Conservation (phyloP, 2,329 filamentous ascomycete genomes). For the Aspergillus vadensis region DNA sequence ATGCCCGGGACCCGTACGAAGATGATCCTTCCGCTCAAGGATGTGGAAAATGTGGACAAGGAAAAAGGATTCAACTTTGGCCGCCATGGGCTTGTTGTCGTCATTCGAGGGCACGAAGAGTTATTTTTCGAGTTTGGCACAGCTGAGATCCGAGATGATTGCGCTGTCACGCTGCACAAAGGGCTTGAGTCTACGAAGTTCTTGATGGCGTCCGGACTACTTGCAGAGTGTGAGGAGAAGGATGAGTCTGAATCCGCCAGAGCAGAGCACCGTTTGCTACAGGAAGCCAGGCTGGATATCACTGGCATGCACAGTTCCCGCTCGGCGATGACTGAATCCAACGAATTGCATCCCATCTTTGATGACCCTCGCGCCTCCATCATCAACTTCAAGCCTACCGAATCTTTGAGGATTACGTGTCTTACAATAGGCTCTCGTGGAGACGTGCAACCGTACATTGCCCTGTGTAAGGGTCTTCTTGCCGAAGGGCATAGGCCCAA, state of each 20-base stretch:
- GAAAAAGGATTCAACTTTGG: constrained; percentile 93
- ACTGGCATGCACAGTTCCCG: constrained; percentile 36
- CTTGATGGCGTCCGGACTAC: constrained; percentile 67
- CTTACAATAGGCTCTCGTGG: constrained; percentile 94
- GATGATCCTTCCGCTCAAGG: constrained; percentile 83
- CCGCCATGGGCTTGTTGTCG: constrained; percentile 86
- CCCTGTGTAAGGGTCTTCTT: constrained; percentile 84
- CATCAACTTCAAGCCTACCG: constrained; percentile 83
- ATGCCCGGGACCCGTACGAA: constrained; percentile 89
- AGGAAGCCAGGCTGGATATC: constrained; percentile 65
- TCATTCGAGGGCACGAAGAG: constrained; percentile 91
- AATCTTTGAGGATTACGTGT: constrained; percentile 82
- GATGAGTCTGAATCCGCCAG: constrained; percentile 73
- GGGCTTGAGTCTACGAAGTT: constrained; percentile 72
- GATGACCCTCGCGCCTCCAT: constrained; percentile 88
- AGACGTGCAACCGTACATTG: constrained; percentile 97
- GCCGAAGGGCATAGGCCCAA: constrained; percentile 82
- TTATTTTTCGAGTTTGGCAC: constrained; percentile 92
- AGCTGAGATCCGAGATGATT: constrained; percentile 81
- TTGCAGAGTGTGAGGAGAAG: constrained; percentile 69
- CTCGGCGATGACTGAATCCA: constrained; percentile 32
- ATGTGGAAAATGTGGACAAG: constrained; percentile 91
- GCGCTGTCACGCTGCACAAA: constrained; percentile 76
- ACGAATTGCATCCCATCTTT: constrained; percentile 71
- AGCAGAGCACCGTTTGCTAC: constrained; percentile 77